phyloP scores from a whole-genome alignment of 2,329 filamentous ascomycete genomes.

The Sporothrix inflata region DNA sequence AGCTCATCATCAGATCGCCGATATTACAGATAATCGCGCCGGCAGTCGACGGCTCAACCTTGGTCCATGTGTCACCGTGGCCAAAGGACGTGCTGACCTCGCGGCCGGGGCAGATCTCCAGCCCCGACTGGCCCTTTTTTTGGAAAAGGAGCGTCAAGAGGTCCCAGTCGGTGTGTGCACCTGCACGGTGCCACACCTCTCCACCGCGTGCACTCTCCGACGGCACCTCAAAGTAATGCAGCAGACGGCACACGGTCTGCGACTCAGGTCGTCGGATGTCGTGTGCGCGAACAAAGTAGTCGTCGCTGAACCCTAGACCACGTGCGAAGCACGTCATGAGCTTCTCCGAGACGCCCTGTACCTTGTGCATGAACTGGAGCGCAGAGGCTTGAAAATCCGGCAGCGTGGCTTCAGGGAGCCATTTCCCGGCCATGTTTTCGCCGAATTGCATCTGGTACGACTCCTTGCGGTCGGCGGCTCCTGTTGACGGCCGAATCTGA shows the following conservation, averaged over 20 bases:
- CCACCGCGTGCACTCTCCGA: constrained; percentile 31
- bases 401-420: constrained; percentile 32
- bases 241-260: constrained; percentile 57
- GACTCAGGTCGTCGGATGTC: constrained; percentile 51
- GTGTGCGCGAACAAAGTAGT: constrained; percentile 59
- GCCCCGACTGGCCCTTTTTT: constrained; percentile 55
- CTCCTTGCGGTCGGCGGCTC: constrained; percentile 60
- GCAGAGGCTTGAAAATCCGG: constrained; percentile 54
- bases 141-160: constrained; percentile 64
- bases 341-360: constrained; percentile 53
- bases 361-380: constrained; percentile 39
- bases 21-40: constrained; percentile 63
- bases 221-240: constrained; percentile 35
- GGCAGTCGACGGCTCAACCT: constrained; percentile 49
- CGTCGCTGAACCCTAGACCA: constrained; percentile 53
- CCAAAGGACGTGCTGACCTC: constrained; percentile 59
- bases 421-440: constrained; percentile 51
- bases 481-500: constrained; percentile 63
- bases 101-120: constrained; percentile 62
- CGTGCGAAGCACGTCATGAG: constrained; percentile 60
- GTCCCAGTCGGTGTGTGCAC: constrained; percentile 63
- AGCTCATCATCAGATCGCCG: constrained; percentile 68
- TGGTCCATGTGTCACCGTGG: constrained; percentile 59
- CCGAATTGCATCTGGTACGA: constrained; percentile 65
- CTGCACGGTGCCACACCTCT: constrained; percentile 54